phyloP scores from a whole-genome alignment of 768 basidiomycete species.

The Suillus fuscotomentosus region DNA sequence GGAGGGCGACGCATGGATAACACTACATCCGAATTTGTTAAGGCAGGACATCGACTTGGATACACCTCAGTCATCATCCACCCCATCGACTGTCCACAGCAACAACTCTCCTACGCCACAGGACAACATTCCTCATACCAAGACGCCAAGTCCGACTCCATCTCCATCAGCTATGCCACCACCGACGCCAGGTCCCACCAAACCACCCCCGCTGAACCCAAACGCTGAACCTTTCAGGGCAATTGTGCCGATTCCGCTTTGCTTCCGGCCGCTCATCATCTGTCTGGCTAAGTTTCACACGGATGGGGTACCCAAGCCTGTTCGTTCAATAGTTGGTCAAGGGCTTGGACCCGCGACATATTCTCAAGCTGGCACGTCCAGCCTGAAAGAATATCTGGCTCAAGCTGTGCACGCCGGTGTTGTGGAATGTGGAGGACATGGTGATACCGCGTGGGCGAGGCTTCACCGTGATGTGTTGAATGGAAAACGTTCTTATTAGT shows the following conservation, averaged over 20 bases:
- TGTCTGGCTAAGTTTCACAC: slow-evolving; percentile 29
- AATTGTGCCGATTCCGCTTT: slow-evolving; percentile 8
- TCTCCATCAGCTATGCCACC: background rate
- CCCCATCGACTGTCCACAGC: slow-evolving; percentile 8
- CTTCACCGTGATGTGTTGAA: background rate
- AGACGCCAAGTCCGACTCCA: background rate
- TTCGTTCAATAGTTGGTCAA: slow-evolving; percentile 38
- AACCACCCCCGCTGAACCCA: background rate
- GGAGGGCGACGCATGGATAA: slow-evolving; percentile 23
- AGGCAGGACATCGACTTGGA: background rate
- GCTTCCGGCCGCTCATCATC: slow-evolving; percentile 32
- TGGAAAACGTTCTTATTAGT: background rate
- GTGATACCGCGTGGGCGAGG: slow-evolving; percentile 29
- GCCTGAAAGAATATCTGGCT: slow-evolving; percentile 40
- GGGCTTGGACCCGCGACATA: slow-evolving; percentile 35
- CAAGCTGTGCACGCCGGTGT: slow-evolving; percentile 39
- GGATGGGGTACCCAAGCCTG: slow-evolving; percentile 31
- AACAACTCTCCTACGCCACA: background rate
- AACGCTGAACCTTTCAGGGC: background rate
- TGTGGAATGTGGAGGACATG: slow-evolving; percentile 39
- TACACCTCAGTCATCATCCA: slow-evolving; percentile 13
- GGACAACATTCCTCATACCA: background rate
- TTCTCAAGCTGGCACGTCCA: slow-evolving; percentile 37
- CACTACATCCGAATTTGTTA: slow-evolving; percentile 19
- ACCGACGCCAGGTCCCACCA: no score